phyloP scores from a whole-genome alignment of 2,329 filamentous ascomycete species.

The Phialocephala sp. region DNA sequence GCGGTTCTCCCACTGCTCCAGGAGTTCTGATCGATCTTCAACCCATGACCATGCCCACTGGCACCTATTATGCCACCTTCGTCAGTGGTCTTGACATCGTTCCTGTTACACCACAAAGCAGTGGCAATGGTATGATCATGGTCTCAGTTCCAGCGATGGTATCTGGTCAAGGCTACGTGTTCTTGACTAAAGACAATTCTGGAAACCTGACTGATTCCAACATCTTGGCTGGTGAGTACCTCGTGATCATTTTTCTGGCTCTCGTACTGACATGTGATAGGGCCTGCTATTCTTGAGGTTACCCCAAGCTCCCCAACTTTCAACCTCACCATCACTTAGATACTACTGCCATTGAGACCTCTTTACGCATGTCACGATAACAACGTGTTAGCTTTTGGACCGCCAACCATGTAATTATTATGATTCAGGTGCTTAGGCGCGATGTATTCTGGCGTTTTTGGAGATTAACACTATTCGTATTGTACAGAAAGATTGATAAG shows the following conservation, averaged over 20 bases:
- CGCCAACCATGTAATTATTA: neutral
- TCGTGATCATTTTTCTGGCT: neutral
- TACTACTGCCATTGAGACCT: neutral
- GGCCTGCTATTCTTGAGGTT: constrained; percentile 45
- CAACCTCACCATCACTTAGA: constrained; percentile 31
- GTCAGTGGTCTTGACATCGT: constrained; percentile 41
- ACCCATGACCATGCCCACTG: constrained; percentile 35
- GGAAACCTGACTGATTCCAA: constrained; percentile 45
- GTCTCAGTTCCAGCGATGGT: constrained; percentile 42
- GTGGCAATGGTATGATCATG: constrained; percentile 36
- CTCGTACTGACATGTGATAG: constrained; percentile 26
- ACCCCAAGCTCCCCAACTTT: constrained; percentile 39
- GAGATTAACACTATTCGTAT: neutral
- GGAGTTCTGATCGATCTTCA: constrained; percentile 38
- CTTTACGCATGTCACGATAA: neutral
- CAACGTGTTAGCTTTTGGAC: neutral
- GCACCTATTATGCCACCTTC: constrained; percentile 46
- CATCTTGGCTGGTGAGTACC: constrained; percentile 41
- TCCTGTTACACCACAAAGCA: constrained; percentile 45
- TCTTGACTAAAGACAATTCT: constrained; percentile 47
- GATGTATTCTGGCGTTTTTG: neutral
- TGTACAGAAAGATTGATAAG: neutral
- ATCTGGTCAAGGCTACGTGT: constrained; percentile 48
- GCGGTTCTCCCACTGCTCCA: constrained; percentile 31
- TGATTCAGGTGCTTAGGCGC: neutral